A percentile compares a stretch with the other conserved stretches of the same genome.
These are phyloP conservation scores for Colletotrichum euphorbiae DNA, from an alignment of 2,329 filamentous ascomycete species.

Conservation along the genomic window DNA sequence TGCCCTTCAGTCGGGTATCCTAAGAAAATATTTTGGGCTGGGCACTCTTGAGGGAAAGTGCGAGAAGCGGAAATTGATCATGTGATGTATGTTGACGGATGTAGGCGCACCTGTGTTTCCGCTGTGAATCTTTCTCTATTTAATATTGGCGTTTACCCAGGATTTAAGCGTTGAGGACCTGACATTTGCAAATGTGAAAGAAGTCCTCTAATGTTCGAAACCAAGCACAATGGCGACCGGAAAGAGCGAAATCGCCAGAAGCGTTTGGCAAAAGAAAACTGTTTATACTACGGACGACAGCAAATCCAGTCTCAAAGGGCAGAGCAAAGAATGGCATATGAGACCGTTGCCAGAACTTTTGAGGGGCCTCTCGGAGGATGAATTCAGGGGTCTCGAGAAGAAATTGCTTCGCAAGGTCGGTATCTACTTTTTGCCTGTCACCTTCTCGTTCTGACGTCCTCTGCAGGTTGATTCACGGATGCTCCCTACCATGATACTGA, in stretches of 20 bases:
- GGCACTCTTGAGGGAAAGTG: not conserved
- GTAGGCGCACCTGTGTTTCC: not conserved
- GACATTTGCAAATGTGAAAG: too few species aligned
- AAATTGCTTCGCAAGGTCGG: conserved; percentile 70
- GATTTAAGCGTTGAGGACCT: too few species aligned
- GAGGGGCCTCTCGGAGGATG: conserved; percentile 36
- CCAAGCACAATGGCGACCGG: not conserved
- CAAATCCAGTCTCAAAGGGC: conserved; percentile 9
- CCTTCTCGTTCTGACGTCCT: not conserved
- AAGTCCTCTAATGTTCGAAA: not conserved
- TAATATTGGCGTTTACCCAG: too few species aligned
- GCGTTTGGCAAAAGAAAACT: not conserved
- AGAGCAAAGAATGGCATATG: not conserved
- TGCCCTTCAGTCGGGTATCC: not conserved
- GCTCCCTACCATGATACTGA: conserved; percentile 75
- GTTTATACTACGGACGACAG: not conserved
- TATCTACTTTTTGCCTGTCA: not conserved
- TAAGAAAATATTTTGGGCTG: not conserved
- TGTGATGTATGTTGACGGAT: not conserved
- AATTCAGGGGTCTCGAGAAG: conserved; percentile 58
- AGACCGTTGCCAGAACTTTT: conserved; percentile 9
- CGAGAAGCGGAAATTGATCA: too few species aligned
- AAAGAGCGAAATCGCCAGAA: not conserved
- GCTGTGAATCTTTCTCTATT: not conserved
- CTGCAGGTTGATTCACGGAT: conserved; percentile 63